Evolutionary conservation across 768 basidiomycete species (phyloP), one percentile per base, ranked within the genome.

Genomic region (Megacollybia marginata): DNA sequence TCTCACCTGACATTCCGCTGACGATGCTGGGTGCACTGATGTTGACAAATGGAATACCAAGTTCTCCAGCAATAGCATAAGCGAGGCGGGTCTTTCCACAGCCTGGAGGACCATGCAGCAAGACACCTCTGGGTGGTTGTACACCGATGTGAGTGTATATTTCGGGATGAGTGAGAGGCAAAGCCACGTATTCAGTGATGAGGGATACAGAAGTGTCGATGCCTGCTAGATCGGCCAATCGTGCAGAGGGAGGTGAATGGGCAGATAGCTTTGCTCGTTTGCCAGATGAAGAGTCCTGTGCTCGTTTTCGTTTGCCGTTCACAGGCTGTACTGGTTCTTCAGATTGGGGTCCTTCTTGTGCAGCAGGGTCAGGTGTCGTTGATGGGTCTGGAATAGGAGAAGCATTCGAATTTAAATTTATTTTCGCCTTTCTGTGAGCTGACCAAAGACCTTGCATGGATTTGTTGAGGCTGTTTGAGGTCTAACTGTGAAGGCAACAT

Each of bases 1-100:
- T 94, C 65, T 99, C 96, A 43, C 96, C 96, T 0, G 92, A 96
- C 92, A 98, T 96, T 1, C 96, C 95, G 2, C 90, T 93, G 8
- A 99, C 92, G 51, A 99, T 87, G 0, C 90, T 91, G 0, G 96
- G 96, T 0, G 95, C 95, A 3, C 95, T 95, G 52, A 99, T 83
- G 46, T 72, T 88, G 55, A 99, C 93, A 61, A 99, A 97, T 0
- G 95, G 94, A 2, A 95, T 74, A 2, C 83, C 86, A 4, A 97
- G 76, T 72, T 97, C 93, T 49, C 96, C 96, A 43, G 94, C 94
- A 51, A 98, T 88, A 15, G 94, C 96, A 63, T 93, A 86, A 12
- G 94, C 95, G 16, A 98, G 67, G 55, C 95, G 66, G 0, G 96
- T 98, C 69, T 99, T 99, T 5, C 96, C 96, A 59, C 94, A 97